These are phyloP conservation scores for Ogataea ganodermae DNA, from an alignment of 805 yeast species.

Conservation along the genomic window DNA sequence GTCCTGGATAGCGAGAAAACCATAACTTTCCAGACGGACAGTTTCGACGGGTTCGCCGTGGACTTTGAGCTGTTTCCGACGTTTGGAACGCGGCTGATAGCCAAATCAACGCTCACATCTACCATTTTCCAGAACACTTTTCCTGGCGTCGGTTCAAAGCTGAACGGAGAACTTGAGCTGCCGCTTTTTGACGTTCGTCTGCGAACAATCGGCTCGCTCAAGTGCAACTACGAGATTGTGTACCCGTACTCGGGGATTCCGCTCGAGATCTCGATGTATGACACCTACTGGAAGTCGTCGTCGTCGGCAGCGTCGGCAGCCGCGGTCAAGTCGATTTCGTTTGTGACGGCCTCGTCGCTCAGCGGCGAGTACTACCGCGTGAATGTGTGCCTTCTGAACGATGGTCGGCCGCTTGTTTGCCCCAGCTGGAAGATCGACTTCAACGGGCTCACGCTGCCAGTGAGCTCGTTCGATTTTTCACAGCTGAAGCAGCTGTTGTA, in stretches of 20 bases:
- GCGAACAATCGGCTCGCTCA: constrained; percentile 77
- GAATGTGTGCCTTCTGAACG: constrained; percentile 70
- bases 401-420: constrained; percentile 83
- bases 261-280: constrained; percentile 86
- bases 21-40: constrained; percentile 80
- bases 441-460: constrained; percentile 53
- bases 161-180: constrained; percentile 45
- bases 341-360: constrained; percentile 89
- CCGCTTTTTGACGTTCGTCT: constrained; percentile 84
- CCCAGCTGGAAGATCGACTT: constrained; percentile 61
- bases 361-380: constrained; percentile 76
- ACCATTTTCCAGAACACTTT: constrained; percentile 43
- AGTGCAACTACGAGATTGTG: constrained; percentile 77
- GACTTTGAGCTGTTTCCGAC: constrained; percentile 93
- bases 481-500: constrained; percentile 39
- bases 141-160: constrained; percentile 41
- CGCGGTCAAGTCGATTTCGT: constrained; percentile 48
- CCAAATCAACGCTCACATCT: constrained; percentile 81
- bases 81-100: constrained; percentile 89
- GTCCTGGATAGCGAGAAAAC: constrained; percentile 63
- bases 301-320: constrained; percentile 38
- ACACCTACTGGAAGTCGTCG: constrained; percentile 96
- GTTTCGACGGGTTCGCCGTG: constrained; percentile 69
- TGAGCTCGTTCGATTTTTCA: constrained; percentile 57
- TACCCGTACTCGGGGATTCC: constrained; percentile 86